Base-by-base conservation (phyloP, 2,329 filamentous ascomycete species). In the Chrysosporium keratinophilum region DNA sequence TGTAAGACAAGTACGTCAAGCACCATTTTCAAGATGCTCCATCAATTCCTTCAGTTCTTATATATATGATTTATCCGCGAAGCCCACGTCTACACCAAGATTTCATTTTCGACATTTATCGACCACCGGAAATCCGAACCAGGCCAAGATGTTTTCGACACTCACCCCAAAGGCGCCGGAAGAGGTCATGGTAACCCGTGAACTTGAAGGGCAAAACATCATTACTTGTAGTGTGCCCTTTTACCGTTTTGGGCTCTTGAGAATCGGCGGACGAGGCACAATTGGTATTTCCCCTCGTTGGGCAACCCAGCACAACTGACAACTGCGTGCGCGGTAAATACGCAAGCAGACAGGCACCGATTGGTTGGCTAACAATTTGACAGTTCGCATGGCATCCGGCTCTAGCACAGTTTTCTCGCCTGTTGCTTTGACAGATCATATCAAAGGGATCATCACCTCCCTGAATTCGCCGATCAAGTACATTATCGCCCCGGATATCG, bases 391-490 rank as follows among this genome's bases (percentile, higher is more conserved):
- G 61, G 78, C 81, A 55, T 84, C 83, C 9, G 89, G 89, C 54
- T 75, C 79, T 44, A 80, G 97, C 40, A 87, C 88, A 60, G 83
- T 96, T 67, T 96, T 96, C 78, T 95, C 89, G 0, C 93, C 93
- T 15, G 87, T 93, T 17, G 86, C 85, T 12, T 78, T 96, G 54
- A 97, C 90, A 2, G 78, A 84, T 2, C 81, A 84, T 55, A 83
- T 89, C 39, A 81, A 78, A 57, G 74, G 87, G 50, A 72, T 77
- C 52, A 69, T 81, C 17, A 75, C 81, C n/a, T 68, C 74, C 34
- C 73, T 88, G 54, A 83, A 83, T 57, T 83, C 83, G 48, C 77
- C 81, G 41, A 81, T 96, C 50, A 80, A 78, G 60, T 97, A 97
- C 76, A 83, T 98, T 60, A 76, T 91, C 23, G 91, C 93, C 0